Percentiles rank a stretch among this genome's conserved stretches.
These are phyloP conservation scores for Astraeus odoratus DNA, from an alignment of 768 basidiomycete species.

Conservation along the genomic window DNA sequence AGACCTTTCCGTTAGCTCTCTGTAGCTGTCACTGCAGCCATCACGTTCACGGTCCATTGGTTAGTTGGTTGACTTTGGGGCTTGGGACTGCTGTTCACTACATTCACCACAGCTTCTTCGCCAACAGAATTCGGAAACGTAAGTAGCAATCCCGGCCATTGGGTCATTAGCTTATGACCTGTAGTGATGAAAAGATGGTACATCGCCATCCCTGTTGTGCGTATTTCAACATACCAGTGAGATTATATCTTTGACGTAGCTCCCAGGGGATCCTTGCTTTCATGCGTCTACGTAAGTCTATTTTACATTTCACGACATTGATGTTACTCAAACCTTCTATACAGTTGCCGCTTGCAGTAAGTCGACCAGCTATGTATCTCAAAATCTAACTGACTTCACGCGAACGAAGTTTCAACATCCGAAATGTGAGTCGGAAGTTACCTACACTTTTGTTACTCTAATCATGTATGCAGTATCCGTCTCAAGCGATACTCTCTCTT, in stretches of 20 bases:
- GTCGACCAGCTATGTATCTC: neutral
- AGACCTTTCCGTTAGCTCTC: slow-evolving; percentile 16
- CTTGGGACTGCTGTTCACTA: neutral
- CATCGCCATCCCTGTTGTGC: slow-evolving; percentile 22
- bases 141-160: slow-evolving; percentile 1
- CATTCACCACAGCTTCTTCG: slow-evolving; percentile 20
- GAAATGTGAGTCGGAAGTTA: slow-evolving; percentile 20
- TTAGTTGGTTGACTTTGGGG: slow-evolving; percentile 1
- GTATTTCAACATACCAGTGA: neutral
- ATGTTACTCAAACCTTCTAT: neutral
- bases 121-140: slow-evolving; percentile 29
- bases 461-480: slow-evolving; percentile 12
- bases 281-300: slow-evolving; percentile 26
- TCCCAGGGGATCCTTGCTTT: slow-evolving; percentile 25
- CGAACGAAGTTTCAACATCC: slow-evolving; percentile 22
- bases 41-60: slow-evolving; percentile 31
- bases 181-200: slow-evolving; percentile 29
- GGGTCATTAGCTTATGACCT: slow-evolving; percentile 1
- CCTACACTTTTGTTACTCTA: neutral
- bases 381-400: neutral
- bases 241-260: neutral
- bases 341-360: slow-evolving; percentile 26
- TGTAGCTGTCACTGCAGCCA: slow-evolving; percentile 23
- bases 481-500: slow-evolving; percentile 24
- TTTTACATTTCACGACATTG: neutral